Evolutionary conservation across 306 rosid genomes (phyloP).

Genomic region (Senna siamea): DNA sequence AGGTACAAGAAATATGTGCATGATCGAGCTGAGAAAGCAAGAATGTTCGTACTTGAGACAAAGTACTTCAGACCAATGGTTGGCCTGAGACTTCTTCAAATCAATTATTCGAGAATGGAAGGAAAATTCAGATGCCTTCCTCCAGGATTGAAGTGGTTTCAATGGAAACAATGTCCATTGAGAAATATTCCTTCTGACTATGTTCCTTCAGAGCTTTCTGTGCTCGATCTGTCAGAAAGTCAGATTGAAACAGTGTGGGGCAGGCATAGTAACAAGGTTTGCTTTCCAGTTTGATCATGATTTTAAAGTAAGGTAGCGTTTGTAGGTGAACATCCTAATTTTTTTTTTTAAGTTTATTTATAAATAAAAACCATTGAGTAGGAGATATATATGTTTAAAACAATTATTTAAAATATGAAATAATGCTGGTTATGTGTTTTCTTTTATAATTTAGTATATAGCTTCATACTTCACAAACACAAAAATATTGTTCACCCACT

Average conservation of each 20-base stretch:
- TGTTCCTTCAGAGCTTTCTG: constrained; percentile 48
- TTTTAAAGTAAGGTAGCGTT: too few relatives aligned
- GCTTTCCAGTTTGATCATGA: constrained; percentile 4
- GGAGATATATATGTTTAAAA: too few relatives aligned
- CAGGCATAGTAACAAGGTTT: constrained; percentile 32
- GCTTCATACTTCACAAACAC: too few relatives aligned
- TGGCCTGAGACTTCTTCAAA: constrained; percentile 58
- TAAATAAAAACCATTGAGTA: too few relatives aligned
- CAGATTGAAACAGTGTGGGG: constrained; percentile 47
- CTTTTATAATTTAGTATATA: too few relatives aligned
- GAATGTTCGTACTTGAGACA: constrained; percentile 31
- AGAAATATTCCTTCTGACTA: constrained; percentile 44
- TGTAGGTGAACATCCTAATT: background rate
- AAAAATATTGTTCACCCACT: too few relatives aligned
- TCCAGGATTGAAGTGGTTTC: constrained; percentile 55
- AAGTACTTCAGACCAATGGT: constrained; percentile 47
- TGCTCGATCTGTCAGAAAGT: constrained; percentile 62
- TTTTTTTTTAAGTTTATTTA: too few relatives aligned
- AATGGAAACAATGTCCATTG: constrained; percentile 63
- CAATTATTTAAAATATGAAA: too few relatives aligned
- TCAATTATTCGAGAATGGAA: constrained; percentile 48
- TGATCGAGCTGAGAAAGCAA: constrained; percentile 41
- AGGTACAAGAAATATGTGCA: constrained; percentile 37
- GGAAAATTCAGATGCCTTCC: constrained; percentile 51
- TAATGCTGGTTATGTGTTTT: too few relatives aligned